phyloP scores from a whole-genome alignment of 1,139 yeast species.

The Kodamaea sp. region DNA sequence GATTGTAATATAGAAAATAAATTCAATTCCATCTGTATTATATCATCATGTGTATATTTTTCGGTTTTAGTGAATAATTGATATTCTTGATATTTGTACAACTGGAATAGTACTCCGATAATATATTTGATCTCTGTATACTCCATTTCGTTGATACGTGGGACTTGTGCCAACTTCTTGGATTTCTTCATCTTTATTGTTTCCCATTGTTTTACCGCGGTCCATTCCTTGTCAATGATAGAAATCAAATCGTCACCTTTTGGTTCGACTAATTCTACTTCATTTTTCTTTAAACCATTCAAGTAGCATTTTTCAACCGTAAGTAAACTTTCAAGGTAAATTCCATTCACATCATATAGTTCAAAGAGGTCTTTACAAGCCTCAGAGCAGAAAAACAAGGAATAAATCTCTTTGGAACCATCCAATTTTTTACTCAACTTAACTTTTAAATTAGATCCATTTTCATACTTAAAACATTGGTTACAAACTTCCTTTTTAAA shows the following conservation, averaged over 20 bases:
- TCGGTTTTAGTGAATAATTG: conserved; percentile 2
- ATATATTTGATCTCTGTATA: conserved; percentile 39
- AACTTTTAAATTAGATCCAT: conserved; percentile 47
- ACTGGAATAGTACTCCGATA: conserved; percentile 28
- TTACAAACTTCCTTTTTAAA: conserved; percentile 67
- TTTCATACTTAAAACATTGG: conserved; percentile 48
- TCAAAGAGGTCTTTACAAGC: conserved; percentile 39
- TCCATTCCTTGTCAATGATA: conserved; percentile 26
- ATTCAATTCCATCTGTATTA: conserved; percentile 19
- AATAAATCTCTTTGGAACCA: conserved; percentile 7
- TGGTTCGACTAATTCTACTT: conserved; percentile 12
- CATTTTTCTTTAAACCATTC: conserved; percentile 23
- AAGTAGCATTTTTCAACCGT: conserved; percentile 25
- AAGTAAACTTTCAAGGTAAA: conserved; percentile 24
- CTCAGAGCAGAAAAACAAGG: conserved; percentile 54
- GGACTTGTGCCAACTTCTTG: conserved; percentile 28
- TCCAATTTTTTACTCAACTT: conserved; percentile 17
- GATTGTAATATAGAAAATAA: conserved; percentile 51
- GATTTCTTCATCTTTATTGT: conserved; percentile 24
- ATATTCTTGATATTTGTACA: conserved; percentile 14
- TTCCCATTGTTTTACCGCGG: conserved; percentile 37
- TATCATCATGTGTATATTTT: conserved; percentile 8
- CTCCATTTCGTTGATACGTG: conserved; percentile 34
- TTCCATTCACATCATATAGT: conserved; percentile 18
- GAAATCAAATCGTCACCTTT: conserved; percentile 24